Conservation (phyloP, 1,284 basidiomycete species). For the Athelia psychrophila region DNA sequence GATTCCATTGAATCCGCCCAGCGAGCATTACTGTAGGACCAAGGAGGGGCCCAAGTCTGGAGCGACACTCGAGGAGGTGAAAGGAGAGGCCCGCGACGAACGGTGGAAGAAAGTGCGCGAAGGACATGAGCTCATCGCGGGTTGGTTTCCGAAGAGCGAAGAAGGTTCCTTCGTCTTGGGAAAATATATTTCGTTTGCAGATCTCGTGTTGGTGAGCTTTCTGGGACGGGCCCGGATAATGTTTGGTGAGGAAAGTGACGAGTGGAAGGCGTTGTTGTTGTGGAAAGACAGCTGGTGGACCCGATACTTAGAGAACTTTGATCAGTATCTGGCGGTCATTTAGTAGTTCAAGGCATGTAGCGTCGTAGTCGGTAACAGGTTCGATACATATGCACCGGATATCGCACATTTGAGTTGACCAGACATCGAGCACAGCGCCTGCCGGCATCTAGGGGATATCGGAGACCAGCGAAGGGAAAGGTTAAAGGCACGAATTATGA, state of each 20-base stretch:
- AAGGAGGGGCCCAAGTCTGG: conserved; percentile 32
- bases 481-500: too few relatives aligned
- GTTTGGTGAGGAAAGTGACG: background rate
- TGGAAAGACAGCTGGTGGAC: too few relatives aligned
- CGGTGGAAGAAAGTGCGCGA: conserved; percentile 31
- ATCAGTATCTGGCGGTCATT: too few relatives aligned
- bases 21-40: conserved; percentile 33
- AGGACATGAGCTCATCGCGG: conserved; percentile 22
- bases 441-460: too few relatives aligned
- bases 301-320: too few relatives aligned
- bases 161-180: conserved; percentile 20
- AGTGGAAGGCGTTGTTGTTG: too few relatives aligned
- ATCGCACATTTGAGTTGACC: too few relatives aligned
- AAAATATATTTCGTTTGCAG: background rate
- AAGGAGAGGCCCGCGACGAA: conserved; percentile 21
- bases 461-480: too few relatives aligned
- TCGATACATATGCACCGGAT: too few relatives aligned
- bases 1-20: conserved; percentile 25
- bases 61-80: conserved; percentile 32
- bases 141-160: conserved; percentile 27
- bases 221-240: background rate
- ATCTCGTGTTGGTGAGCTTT: background rate
- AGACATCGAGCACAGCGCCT: too few relatives aligned
- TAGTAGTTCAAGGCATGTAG: too few relatives aligned
- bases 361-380: too few relatives aligned